Conservation (phyloP, 768 basidiomycete species). For the Rhizopogon roseolus region DNA sequence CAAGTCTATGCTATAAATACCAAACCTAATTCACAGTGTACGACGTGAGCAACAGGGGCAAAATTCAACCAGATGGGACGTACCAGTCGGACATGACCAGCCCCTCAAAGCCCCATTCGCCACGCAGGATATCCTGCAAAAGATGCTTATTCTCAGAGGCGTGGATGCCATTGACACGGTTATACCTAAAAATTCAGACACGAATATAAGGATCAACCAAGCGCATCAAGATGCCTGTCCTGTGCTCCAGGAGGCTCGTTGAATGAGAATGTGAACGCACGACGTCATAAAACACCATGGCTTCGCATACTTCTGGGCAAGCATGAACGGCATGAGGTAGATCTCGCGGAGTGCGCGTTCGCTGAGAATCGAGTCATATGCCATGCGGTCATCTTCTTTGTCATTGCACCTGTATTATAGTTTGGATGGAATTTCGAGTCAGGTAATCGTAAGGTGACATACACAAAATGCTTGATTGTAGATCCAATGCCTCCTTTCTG, state of each 20-base stretch:
- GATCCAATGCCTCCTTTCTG: slow-evolving; percentile 74
- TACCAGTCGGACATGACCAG: slow-evolving; percentile 84
- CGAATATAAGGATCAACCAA: not conserved
- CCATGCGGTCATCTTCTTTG: slow-evolving; percentile 74
- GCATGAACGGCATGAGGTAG: slow-evolving; percentile 60
- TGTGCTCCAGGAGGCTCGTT: not conserved
- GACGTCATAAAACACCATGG: slow-evolving; percentile 61
- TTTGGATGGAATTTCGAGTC: not conserved
- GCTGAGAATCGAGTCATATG: slow-evolving; percentile 46
- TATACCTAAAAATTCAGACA: slow-evolving; percentile 39
- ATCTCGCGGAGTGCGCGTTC: slow-evolving; percentile 54
- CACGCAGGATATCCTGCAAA: slow-evolving; percentile 56
- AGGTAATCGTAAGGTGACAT: slow-evolving; percentile 10
- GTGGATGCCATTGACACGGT: slow-evolving; percentile 74
- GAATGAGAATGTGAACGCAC: slow-evolving; percentile 31
- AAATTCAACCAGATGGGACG: not conserved
- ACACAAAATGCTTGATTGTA: slow-evolving; percentile 82
- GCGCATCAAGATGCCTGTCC: not conserved
- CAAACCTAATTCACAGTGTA: slow-evolving; percentile 45
- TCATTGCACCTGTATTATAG: slow-evolving; percentile 55
- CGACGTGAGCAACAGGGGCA: not conserved
- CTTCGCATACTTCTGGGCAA: slow-evolving; percentile 43
- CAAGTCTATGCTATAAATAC: slow-evolving; percentile 60
- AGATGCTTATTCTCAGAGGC: slow-evolving; percentile 60
- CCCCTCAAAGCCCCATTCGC: slow-evolving; percentile 74